Conservation (phyloP, 441 rosid genomes). For the Biscutella laevigata region DNA sequence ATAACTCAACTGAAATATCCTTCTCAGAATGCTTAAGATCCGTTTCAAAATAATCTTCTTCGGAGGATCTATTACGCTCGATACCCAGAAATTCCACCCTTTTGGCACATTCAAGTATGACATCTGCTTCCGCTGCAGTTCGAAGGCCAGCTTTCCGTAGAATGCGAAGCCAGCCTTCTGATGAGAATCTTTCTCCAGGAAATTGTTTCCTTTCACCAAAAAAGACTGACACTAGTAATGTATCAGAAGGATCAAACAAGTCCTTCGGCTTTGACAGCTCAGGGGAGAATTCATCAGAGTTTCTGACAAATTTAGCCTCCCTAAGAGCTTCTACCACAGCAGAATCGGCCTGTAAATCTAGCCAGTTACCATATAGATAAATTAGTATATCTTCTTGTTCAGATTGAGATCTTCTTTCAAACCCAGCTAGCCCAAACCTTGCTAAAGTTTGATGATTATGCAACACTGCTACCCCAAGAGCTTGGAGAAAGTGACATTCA, state of each 20-base stretch:
- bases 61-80: constrained; percentile 44
- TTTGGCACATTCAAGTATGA: constrained; percentile 87
- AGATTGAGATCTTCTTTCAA: constrained; percentile 61
- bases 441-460: constrained; percentile 77
- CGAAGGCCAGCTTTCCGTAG: constrained; percentile 79
- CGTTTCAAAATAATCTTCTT: constrained; percentile 55
- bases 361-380: constrained; percentile 71
- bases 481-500: constrained; percentile 58
- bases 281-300: constrained; percentile 68
- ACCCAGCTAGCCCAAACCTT: constrained; percentile 81
- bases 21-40: constrained; percentile 34
- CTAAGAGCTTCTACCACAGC: constrained; percentile 69
- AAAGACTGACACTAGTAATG: constrained; percentile 76
- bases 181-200: constrained; percentile 93
- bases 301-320: constrained; percentile 77
- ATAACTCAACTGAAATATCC: constrained; percentile 69
- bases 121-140: constrained; percentile 68
- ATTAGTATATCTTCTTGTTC: constrained; percentile 79
- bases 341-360: constrained; percentile 64
- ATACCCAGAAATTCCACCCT: constrained; percentile 72
- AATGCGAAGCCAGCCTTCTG: constrained; percentile 85
- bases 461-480: constrained; percentile 85
- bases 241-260: constrained; percentile 86
- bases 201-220: constrained; percentile 77
- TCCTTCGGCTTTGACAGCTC: constrained; percentile 70